Percentiles rank a stretch among this genome's conserved stretches.
phyloP scores from a whole-genome alignment of 2,329 filamentous ascomycete species.

The Acarospora socialis region DNA sequence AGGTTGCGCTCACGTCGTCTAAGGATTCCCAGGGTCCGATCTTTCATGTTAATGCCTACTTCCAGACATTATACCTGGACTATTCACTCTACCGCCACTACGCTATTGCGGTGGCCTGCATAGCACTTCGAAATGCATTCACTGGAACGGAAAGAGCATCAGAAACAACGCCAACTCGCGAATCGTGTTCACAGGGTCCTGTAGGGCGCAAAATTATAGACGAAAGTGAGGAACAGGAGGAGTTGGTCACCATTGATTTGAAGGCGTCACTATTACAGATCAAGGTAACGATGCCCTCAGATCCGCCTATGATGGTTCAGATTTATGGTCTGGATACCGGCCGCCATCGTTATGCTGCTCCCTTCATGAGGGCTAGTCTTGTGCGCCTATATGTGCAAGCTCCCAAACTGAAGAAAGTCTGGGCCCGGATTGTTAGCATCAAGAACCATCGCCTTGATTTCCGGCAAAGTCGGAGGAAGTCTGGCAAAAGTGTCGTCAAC shows the following conservation, averaged over 20 bases:
- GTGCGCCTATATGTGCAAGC: slow-evolving; percentile 77
- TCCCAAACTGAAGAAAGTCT: slow-evolving; percentile 66
- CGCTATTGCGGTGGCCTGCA: slow-evolving; percentile 65
- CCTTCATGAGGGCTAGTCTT: slow-evolving; percentile 64
- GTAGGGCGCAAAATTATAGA: neutral
- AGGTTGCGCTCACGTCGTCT: slow-evolving; percentile 69
- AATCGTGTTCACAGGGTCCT: neutral
- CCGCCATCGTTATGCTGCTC: slow-evolving; percentile 73
- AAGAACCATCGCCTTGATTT: slow-evolving; percentile 70
- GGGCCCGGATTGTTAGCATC: slow-evolving; percentile 75
- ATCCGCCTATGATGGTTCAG: slow-evolving; percentile 85
- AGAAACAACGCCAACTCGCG: neutral
- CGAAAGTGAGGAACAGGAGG: slow-evolving; percentile 21
- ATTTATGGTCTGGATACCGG: slow-evolving; percentile 71
- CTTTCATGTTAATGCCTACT: slow-evolving; percentile 70
- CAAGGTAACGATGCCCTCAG: slow-evolving; percentile 75
- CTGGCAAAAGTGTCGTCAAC: slow-evolving; percentile 45
- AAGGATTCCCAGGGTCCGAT: slow-evolving; percentile 79
- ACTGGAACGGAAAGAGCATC: slow-evolving; percentile 13
- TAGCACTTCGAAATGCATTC: slow-evolving; percentile 60
- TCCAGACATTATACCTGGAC: slow-evolving; percentile 65
- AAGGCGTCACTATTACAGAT: slow-evolving; percentile 71
- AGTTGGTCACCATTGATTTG: slow-evolving; percentile 69
- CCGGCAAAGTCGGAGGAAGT: slow-evolving; percentile 59
- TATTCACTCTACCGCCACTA: slow-evolving; percentile 95